Evolutionary conservation across 2,329 filamentous ascomycete species (phyloP), one percentile per base, ranked within the genome.

Genomic region (Alternaria ethzedia): DNA sequence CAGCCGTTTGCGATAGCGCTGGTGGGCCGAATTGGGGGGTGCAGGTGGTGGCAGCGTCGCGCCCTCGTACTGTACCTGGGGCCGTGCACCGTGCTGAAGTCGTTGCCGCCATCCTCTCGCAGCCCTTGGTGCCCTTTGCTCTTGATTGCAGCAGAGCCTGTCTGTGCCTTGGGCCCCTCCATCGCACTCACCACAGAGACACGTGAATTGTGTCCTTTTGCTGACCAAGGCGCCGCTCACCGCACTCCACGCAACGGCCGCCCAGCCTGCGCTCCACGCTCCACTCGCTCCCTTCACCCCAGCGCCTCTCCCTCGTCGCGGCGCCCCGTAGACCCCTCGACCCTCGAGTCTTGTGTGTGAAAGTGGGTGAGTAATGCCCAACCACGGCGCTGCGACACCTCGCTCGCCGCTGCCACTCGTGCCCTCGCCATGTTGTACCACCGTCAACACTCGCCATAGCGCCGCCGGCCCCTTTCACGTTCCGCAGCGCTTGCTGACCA

Each of bases 401-500:
- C 69, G 67, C 67, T 72, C 74, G 73, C 76, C 75, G 77, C 76
- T 73, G 70, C 70, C 72, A 69, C 64, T 68, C 64, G 71, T 73
- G 72, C 68, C 70, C 72, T 70, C 67, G 66, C 54, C 73, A 76
- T 75, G 72, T 74, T 65, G 75, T 76, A 78, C 77, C 64, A 67
- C 76, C 75, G 65, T 70, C 77, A 65, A 67, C 76, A 75, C 63
- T 70, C 68, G 75, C 67, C 71, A 70, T 69, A 69, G 70, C 71
- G 68, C 68, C 67, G 55, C 30, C 52, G 54, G 69, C 69, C 73
- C 71, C 71, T 73, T 75, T 73, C 71, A 68, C 66, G 59, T 68
- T 67, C 63, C 64, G 65, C 66, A 63, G 62, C 68, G 61, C 69
- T 62, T 64, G 73, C 75, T 79, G 73, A 79, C 73, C 64, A 68